A percentile compares a stretch with the other conserved stretches of the same genome.
Conservation (phyloP, 768 basidiomycete species). For the Mycena latifolia region DNA sequence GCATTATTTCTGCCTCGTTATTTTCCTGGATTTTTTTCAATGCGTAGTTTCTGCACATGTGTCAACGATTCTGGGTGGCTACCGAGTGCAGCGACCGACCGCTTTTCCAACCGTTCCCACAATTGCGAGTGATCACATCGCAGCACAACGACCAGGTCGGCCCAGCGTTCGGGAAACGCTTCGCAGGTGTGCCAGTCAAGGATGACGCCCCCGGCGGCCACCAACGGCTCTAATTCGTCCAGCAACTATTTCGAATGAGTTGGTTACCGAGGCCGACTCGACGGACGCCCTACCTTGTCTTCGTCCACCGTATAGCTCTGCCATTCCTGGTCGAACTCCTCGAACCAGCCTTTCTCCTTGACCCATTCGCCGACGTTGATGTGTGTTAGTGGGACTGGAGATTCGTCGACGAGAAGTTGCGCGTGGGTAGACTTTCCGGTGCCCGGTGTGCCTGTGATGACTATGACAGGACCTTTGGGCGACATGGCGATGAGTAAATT, state of each 20-base stretch:
- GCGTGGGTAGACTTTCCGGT: constrained; percentile 97
- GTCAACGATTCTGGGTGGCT: constrained; percentile 9
- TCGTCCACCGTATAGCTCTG: constrained; percentile 94
- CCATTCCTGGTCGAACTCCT: constrained; percentile 95
- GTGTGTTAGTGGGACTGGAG: constrained; percentile 77
- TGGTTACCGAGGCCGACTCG: constrained; percentile 14
- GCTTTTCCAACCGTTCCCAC: constrained; percentile 92
- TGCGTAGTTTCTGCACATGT: constrained; percentile 75
- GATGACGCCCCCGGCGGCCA: constrained; percentile 79
- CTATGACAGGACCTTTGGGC: constrained; percentile 69
- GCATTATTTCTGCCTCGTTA: constrained; percentile 98
- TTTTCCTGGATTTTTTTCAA: constrained; percentile 98
- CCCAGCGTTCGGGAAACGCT: constrained; percentile 95
- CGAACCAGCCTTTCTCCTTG: constrained; percentile 84
- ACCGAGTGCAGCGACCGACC: constrained; percentile 61
- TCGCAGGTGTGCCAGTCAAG: constrained; percentile 98
- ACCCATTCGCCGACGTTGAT: constrained; percentile 94
- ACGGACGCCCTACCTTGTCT: constrained; percentile 78
- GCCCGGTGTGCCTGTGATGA: constrained; percentile 94
- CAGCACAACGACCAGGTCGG: constrained; percentile 94
- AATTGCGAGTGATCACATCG: constrained; percentile 88
- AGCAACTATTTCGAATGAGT: constrained; percentile 68
- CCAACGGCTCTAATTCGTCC: constrained; percentile 86
- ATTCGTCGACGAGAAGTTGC: constrained; percentile 80
- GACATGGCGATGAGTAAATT: constrained; percentile 9